Evolutionary conservation across 805 yeast species (phyloP).

Genomic region (Komagataella mondaviorum): DNA sequence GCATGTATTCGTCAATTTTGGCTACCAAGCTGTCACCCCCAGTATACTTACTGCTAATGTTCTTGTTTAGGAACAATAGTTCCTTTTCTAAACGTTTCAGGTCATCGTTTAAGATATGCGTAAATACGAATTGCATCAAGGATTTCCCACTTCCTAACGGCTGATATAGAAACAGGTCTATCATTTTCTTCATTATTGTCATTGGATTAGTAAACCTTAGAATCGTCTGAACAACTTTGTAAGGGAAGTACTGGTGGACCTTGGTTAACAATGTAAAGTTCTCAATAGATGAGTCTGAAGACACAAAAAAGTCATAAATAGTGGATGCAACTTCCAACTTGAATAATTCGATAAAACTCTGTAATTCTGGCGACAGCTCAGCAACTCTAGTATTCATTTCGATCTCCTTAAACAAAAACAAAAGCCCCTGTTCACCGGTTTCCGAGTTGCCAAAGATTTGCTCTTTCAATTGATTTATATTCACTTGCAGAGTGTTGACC

Average conservation of each 20-base stretch:
- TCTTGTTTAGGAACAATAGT: conserved; percentile 29
- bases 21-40: conserved; percentile 4
- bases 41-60: conserved; percentile 12
- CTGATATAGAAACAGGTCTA: conserved; percentile 75
- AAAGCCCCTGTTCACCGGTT: conserved; percentile 33
- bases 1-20: conserved; percentile 17
- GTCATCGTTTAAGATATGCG: conserved; percentile 65
- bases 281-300: conserved; percentile 72
- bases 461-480: conserved; percentile 28
- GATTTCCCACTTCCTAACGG: conserved; percentile 44
- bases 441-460: conserved; percentile 6
- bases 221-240: conserved; percentile 61
- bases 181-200: conserved; percentile 62
- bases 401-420: conserved; percentile 52
- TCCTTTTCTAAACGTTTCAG: conserved; percentile 46
- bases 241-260: conserved; percentile 72
- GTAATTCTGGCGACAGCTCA: conserved; percentile 53
- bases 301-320: conserved; percentile 65
- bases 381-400: conserved; percentile 35
- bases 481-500: conserved; percentile 14
- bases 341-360: conserved; percentile 68
- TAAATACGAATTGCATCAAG: conserved; percentile 60
- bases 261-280: conserved; percentile 56
- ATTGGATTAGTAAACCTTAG: conserved; percentile 80
- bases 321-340: conserved; percentile 78